phyloP scores from a whole-genome alignment of 148 eudicot species.

The Rhododendron ferrugineum region DNA sequence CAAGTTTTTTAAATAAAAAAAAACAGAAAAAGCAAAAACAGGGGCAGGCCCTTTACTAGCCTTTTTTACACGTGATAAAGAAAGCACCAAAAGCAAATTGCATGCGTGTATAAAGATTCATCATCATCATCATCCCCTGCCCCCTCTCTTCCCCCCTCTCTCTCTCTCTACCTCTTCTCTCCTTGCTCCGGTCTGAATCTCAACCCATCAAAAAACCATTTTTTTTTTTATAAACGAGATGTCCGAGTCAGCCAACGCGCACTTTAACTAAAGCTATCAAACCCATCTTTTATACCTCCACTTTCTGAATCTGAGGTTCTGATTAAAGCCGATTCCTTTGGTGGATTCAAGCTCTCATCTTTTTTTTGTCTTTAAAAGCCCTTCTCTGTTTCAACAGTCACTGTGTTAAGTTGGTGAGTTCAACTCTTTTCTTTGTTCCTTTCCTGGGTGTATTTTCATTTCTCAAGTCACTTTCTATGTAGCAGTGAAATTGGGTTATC shows the following conservation, averaged over 20 bases:
- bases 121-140: slow-evolving; percentile 22
- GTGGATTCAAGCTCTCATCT: slow-evolving; percentile 4
- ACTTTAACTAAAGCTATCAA: background rate
- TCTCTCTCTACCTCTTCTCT: slow-evolving; percentile 2
- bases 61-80: slow-evolving; percentile 61
- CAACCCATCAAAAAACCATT: background rate
- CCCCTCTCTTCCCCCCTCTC: background rate
- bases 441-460: background rate
- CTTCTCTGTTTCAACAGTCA: background rate
- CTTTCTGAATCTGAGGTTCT: slow-evolving; percentile 13
- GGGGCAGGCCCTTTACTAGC: slow-evolving; percentile 17
- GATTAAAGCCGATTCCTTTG: slow-evolving; percentile 20
- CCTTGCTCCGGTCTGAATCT: slow-evolving; percentile 11
- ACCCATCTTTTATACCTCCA: slow-evolving; percentile 17
- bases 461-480: slow-evolving; percentile 21
- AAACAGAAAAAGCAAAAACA: slow-evolving; percentile 9
- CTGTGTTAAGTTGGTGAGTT: background rate
- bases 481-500: slow-evolving; percentile 23
- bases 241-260: too few relatives aligned
- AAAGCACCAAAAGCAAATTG: slow-evolving; percentile 46
- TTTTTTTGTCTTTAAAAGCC: background rate
- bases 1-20: background rate
- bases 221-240: too few relatives aligned
- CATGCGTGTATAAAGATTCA: slow-evolving; percentile 63
- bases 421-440: background rate